These are phyloP conservation scores for Leccinum laetum DNA, from an alignment of 1,284 basidiomycete genomes.

Conservation along the genomic window DNA sequence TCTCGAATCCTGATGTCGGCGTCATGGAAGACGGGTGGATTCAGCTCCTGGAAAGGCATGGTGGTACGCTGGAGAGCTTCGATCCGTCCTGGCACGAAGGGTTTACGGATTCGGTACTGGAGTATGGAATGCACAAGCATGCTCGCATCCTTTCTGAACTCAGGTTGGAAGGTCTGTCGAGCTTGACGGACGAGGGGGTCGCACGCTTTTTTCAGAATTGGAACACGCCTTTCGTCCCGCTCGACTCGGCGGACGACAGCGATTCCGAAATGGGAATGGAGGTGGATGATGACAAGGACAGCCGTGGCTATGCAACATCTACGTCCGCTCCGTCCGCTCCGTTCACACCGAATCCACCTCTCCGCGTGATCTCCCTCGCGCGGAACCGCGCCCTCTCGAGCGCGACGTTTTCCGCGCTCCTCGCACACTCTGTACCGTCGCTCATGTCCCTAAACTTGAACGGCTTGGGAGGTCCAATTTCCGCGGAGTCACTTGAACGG, in stretches of 20 bases:
- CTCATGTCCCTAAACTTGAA: conserved; percentile 77
- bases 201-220: conserved; percentile 60
- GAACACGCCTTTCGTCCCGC: conserved; percentile 13
- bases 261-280: conserved; percentile 27
- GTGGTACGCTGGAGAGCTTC: conserved; percentile 46
- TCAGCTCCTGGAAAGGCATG: conserved; percentile 49
- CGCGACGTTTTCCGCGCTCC: conserved; percentile 60
- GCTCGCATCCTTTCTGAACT: conserved; percentile 57
- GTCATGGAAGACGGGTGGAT: conserved; percentile 62
- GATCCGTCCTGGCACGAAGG: conserved; percentile 65
- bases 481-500: conserved; percentile 52
- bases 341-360: conserved; percentile 41
- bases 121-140: conserved; percentile 59
- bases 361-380: conserved; percentile 57
- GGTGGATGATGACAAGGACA: conserved; percentile 8
- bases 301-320: neutral
- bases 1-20: conserved; percentile 53
- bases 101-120: conserved; percentile 59
- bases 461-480: conserved; percentile 41
- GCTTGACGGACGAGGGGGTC: conserved; percentile 72
- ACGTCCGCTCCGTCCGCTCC: neutral
- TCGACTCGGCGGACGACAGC: conserved; percentile 13
- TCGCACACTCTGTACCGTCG: conserved; percentile 67
- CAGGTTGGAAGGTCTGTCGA: conserved; percentile 54
- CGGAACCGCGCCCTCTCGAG: conserved; percentile 62